These are phyloP conservation scores for Cymbopogon flexuosus DNA, from an alignment of 202 grass and related monocot species.

Conservation along the genomic window DNA sequence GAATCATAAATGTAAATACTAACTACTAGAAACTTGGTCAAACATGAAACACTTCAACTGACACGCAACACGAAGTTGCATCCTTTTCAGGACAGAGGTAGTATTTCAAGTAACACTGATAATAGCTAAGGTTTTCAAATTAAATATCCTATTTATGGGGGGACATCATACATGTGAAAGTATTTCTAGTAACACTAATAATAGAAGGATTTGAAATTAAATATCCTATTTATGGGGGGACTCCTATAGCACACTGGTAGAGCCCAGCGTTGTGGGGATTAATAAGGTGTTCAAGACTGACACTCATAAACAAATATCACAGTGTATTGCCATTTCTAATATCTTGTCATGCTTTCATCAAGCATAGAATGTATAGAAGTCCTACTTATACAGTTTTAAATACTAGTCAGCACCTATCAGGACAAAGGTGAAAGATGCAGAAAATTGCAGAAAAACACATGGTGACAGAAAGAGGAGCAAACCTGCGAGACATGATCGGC, in stretches of 20 bases:
- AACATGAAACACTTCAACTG: too few relatives aligned
- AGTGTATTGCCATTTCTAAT: background rate
- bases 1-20: too few relatives aligned
- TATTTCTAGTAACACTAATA: background rate
- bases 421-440: background rate
- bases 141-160: too few relatives aligned
- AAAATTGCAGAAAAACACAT: background rate
- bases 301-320: background rate
- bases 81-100: too few relatives aligned
- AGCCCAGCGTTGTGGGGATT: background rate
- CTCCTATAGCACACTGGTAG: background rate
- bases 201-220: background rate
- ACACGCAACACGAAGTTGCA: too few relatives aligned
- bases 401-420: background rate
- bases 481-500: conserved; percentile 94
- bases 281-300: background rate
- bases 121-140: too few relatives aligned
- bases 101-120: too few relatives aligned
- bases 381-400: background rate
- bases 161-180: background rate
- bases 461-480: conserved; percentile 25
- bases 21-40: too few relatives aligned
- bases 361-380: background rate
- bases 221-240: background rate
- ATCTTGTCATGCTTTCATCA: background rate